Base-by-base conservation (phyloP, 1,284 basidiomycete genomes). In the Gymnopus androsaceus region DNA sequence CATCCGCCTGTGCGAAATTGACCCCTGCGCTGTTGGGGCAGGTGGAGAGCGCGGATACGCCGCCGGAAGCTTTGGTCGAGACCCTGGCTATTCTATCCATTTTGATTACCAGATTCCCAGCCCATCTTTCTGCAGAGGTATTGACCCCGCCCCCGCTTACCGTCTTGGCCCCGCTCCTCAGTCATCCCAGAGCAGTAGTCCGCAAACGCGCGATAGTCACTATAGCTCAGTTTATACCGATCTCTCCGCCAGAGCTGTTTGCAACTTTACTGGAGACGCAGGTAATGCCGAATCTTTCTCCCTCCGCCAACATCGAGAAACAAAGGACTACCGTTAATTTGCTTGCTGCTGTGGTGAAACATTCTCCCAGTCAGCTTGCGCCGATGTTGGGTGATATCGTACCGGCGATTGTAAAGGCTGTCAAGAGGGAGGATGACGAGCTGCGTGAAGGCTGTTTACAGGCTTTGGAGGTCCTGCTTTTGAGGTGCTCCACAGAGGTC, bases 21-120 rank as follows among this genome's bases (percentile, higher is more conserved):
- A 87, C 90, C 0, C 91, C 92, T n/a, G 92, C 90, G 67, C 78
- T 97, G 9, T 80, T 95, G 12, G 78, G 75, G 3, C 90, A 95
- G 64, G 77, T 95, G 21, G 75, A 86, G 62, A 89, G 84, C 68
- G 93, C 92, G 42, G 75, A 76, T 59, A 92, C 86, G 7, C 88
- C 92, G 3, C 91, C 88, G 45, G 95, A 94, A 70, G 90, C 88
- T 30, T 80, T 89, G 61, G 82, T 97, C 51, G 95, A 98, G 71
- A 92, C 92, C 0, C 80, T 98, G 11, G 90, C 95, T 38, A 95
- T 96, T 56, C 79, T 98, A 17, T 88, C 92, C 8, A 96, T 98
- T 67, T 83, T 98, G 59, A 92, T 95, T 69, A 82, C 82, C 58
- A 88, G 95, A 40, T 96, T 96, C 78, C 89, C 90, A 12, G 73